Base-by-base conservation (phyloP, 2,329 filamentous ascomycete species). In the Eutypa lata region DNA sequence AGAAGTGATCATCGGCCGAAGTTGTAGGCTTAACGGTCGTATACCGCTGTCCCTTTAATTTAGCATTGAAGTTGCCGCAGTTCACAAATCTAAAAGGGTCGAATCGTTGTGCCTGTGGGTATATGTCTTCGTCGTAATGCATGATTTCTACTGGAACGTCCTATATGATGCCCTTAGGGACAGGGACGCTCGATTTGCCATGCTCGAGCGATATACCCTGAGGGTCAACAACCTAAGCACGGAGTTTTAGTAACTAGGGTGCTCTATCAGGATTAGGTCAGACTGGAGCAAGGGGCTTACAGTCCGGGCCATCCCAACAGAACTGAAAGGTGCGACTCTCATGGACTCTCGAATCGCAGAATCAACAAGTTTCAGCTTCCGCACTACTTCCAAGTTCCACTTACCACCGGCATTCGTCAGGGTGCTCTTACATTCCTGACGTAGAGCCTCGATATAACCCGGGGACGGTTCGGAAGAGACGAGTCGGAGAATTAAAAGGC, bases 401-500 rank as follows among this genome's bases (percentile, higher is more conserved):
- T 14, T 38, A 7, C 35, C 11, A 38, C 35, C 35, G 35, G 35
- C 35, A 14, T 38, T 14, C 7, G 4, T 38, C 11, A 38, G 16
- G 7, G 16, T 14, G 4, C 16, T 7, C 6, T n/a, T 14, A 14
- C 35, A 38, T 14, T 38, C 35, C 4, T 38, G 7, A 4, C 35
- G 35, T 14, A 38, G 13, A 38, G 35, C 35, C 35, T 38, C 13
- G 16, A 38, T 38, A 38, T 38, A 38, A 6, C 35, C 35, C 7
- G 10, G 26, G 10, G 53, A 53, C 3, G 50, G 53, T 11, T 56
- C 53, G 13, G 48, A 38, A 31, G 26, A 31, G 53, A 53, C 3
- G 50, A 50, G n/a, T 56, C 53, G 13, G 48, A 46, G 11, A 6
- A 45, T 56, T 47, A 11, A 43, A 45, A n/a, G n/a, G n/a, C n/a